These are phyloP conservation scores for Lentinula edodes DNA, from an alignment of 768 basidiomycete genomes.

Conservation along the genomic window DNA sequence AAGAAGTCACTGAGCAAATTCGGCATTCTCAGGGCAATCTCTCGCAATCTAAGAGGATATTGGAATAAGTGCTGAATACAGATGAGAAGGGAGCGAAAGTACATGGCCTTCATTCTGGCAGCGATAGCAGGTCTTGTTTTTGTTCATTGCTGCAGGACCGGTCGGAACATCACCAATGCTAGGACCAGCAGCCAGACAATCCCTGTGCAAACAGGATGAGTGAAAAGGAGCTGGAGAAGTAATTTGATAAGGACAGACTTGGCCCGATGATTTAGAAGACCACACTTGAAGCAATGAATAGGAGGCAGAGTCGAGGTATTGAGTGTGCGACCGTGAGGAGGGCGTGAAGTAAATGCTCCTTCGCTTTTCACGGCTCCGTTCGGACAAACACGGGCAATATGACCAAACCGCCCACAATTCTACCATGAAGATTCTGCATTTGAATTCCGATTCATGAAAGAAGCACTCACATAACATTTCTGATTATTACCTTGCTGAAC, in stretches of 20 bases:
- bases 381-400: conserved; percentile 75
- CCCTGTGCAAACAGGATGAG: conserved; percentile 35
- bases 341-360: conserved; percentile 56
- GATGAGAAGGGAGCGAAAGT: conserved; percentile 21
- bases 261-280: conserved; percentile 85
- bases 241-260: conserved; percentile 35
- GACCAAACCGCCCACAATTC: conserved; percentile 81
- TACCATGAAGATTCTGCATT: conserved; percentile 17
- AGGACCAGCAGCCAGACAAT: conserved; percentile 68
- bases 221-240: conserved; percentile 5
- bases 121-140: conserved; percentile 81
- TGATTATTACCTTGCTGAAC: conserved; percentile 58
- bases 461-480: conserved; percentile 74
- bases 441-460: neutral
- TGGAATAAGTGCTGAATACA: neutral
- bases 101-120: conserved; percentile 88
- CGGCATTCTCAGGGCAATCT: conserved; percentile 55
- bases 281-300: conserved; percentile 87
- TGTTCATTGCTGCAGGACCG: conserved; percentile 44
- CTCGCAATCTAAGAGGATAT: conserved; percentile 46
- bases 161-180: conserved; percentile 48
- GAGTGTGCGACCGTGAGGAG: conserved; percentile 69
- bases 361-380: conserved; percentile 32
- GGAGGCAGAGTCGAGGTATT: conserved; percentile 76
- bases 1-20: conserved; percentile 39